Base-by-base conservation (phyloP, 2,329 filamentous ascomycete species). In the Rasamsonia emersonii region DNA sequence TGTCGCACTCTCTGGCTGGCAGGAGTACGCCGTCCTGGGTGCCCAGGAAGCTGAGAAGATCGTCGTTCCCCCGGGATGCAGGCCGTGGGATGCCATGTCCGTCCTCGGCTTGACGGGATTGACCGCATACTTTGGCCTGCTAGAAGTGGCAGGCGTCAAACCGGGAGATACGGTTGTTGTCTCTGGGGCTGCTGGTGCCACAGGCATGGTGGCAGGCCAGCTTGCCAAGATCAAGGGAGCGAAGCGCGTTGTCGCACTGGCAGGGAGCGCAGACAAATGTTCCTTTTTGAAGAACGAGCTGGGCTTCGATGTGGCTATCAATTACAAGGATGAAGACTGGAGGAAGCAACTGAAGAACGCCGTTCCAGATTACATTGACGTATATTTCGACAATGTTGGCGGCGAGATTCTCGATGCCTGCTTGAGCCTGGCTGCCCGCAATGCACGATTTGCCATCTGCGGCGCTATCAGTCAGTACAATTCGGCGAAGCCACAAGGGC, bases 111-210 rank as follows among this genome's bases (percentile, higher is more conserved):
- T 76, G 54, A 84, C 81, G 0, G 79, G 79, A 2, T 46, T 86
- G 40, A 88, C 83, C 0, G 82, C 82, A 2, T 88, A 84, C 60
- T 82, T 83, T 41, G 82, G 83, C 13, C 73, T 88, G 51, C 56
- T 73, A 18, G 71, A 81, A 34, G 72, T 88, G 27, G 82, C 75
- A 3, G 62, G 79, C 34, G 73, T 80, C 24, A 75, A 79, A 54
- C 56, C 70, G 1, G 81, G 81, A 4, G 80, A 88, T 42, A 77
- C 80, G 3, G 82, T 89, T 1, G 80, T 88, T 5, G 79, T 89
- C 0, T 82, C 76, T 6, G 82, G 81, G 5, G 83, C 83, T 2
- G 83, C 83, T 0, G 83, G 83, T 2, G 83, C 82, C 0, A 88
- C 83, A 0, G 83, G 83, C 1, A 80, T 73, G 48, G 73, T 88